Evolutionary conservation across 495 filamentous ascomycete genomes (phyloP), one percentile per base, ranked within the genome.

Genomic region (Penicillium simplicissimum): DNA sequence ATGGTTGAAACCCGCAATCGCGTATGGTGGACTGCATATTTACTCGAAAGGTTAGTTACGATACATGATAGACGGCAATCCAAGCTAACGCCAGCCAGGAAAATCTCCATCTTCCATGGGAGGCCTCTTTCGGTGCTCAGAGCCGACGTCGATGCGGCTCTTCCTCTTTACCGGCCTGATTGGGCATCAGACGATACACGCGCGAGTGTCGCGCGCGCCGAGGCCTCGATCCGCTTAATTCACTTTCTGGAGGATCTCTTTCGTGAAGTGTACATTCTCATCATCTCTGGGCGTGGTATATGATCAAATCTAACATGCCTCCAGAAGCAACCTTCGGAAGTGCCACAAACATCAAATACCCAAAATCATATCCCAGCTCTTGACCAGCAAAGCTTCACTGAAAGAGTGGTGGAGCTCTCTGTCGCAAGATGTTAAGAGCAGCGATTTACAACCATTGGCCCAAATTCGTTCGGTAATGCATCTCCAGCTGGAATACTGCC

Each of bases 1-100:
- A 76, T 71, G 61, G 59, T 70, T 14, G 76, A 78, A 55, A 68
- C 63, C 8, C 61, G 76, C 0, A 78, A 79, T 59, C 71, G 76
- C 13, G 66, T 79, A 3, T 79, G 74, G 67, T 79, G 76, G 76
- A 76, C 70, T 3, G 68, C 67, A 19, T 78, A 76, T 57, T 63
- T 68, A 1, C 59, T 79, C 1, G 76, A 79, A 36, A 74, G 65
- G 75, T 76, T 42, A 19, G 19, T 15, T 14, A 31, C 1, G 21
- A 9, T 28, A 3, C 14, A 23, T 13, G 1, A 0, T 49, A 7
- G 14, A 14, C 4, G 4, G 9, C 7, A 49, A 28, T 0, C 1
- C 7, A 15, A 3, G 15, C 40, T 42, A 9, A 42, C n/a, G 8
- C 1, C 17, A 17, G 40, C 40, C 8, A 51, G 48, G 7, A 51